phyloP scores from a whole-genome alignment of 805 yeast species.

The Candida rishiriensis region DNA sequence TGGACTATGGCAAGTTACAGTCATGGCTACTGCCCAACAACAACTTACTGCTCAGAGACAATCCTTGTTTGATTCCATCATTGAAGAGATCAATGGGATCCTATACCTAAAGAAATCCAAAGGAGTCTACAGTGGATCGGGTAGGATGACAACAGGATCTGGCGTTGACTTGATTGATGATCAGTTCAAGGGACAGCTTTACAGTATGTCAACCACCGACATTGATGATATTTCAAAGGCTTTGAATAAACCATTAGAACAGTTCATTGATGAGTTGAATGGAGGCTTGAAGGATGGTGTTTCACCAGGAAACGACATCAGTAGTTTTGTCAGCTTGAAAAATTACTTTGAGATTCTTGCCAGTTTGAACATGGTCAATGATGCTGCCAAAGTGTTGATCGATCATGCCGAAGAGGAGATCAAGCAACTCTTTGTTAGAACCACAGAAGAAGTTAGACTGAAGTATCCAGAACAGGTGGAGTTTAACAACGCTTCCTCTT shows the following conservation, averaged over 20 bases:
- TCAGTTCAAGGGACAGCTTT: conserved; percentile 10
- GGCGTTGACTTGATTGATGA: conserved; percentile 17
- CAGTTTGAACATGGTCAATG: conserved; percentile 57
- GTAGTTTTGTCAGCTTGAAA: conserved; percentile 17
- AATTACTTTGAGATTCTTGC: conserved; percentile 17
- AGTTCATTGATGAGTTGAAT: conserved; percentile 30
- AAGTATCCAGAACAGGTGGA: conserved; percentile 39
- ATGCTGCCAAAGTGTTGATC: conserved; percentile 48
- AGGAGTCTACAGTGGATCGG: neutral
- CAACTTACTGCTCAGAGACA: conserved; percentile 54
- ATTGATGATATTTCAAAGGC: conserved; percentile 23
- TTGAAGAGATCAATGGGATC: conserved; percentile 75
- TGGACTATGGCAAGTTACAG: conserved; percentile 54
- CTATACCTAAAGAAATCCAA: conserved; percentile 22
- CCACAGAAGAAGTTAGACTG: conserved; percentile 60
- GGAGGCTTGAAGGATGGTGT: conserved; percentile 17
- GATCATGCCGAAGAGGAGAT: conserved; percentile 59
- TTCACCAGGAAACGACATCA: conserved; percentile 22
- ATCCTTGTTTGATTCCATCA: conserved; percentile 60
- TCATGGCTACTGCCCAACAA: conserved; percentile 45
- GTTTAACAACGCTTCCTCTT: conserved; percentile 11
- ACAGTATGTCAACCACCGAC: conserved; percentile 19
- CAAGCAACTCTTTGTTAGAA: conserved; percentile 54
- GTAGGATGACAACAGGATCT: conserved; percentile 23
- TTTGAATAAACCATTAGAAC: conserved; percentile 31